Conservation (phyloP, 179 eudicot species). For the Beta macrorhiza region DNA sequence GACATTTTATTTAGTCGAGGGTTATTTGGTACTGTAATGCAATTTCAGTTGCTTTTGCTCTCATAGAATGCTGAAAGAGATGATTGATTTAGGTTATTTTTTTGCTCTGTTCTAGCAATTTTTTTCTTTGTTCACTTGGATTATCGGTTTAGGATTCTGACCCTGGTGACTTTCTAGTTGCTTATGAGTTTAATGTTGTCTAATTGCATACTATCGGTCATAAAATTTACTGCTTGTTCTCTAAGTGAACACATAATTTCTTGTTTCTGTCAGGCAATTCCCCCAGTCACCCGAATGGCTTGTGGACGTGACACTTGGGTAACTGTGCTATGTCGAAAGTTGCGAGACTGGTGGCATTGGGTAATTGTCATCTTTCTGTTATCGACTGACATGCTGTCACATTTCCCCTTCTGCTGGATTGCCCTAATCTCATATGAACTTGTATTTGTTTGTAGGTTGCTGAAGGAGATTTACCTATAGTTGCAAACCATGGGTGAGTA, state of each 20-base stretch:
- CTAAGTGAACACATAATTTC: slow-evolving; percentile 5
- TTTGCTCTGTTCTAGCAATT: not conserved
- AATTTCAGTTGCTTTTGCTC: not conserved
- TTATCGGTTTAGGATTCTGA: slow-evolving; percentile 11
- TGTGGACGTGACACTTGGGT: slow-evolving; percentile 90
- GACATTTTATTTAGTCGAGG: not conserved
- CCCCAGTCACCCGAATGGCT: slow-evolving; percentile 91
- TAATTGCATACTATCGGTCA: not conserved
- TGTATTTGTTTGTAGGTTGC: slow-evolving; percentile 63
- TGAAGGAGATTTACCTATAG: slow-evolving; percentile 91
- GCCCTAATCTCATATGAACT: slow-evolving; percentile 19
- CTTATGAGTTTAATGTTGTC: not conserved
- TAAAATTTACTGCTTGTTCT: not conserved
- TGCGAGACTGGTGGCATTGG: slow-evolving; percentile 99
- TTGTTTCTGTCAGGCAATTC: slow-evolving; percentile 66
- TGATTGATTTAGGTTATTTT: not conserved
- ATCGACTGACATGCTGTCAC: slow-evolving; percentile 7
- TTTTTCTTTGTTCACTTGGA: not conserved
- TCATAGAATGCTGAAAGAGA: not conserved
- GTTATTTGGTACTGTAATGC: not conserved
- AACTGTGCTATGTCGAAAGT: slow-evolving; percentile 88
- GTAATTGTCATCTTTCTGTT: slow-evolving; percentile 39
- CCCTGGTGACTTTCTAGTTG: not conserved
- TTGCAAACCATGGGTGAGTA: slow-evolving; percentile 87
- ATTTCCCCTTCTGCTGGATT: slow-evolving; percentile 7